Conservation (phyloP, 257 asterid species). For the Nicotiana noctiflora region DNA sequence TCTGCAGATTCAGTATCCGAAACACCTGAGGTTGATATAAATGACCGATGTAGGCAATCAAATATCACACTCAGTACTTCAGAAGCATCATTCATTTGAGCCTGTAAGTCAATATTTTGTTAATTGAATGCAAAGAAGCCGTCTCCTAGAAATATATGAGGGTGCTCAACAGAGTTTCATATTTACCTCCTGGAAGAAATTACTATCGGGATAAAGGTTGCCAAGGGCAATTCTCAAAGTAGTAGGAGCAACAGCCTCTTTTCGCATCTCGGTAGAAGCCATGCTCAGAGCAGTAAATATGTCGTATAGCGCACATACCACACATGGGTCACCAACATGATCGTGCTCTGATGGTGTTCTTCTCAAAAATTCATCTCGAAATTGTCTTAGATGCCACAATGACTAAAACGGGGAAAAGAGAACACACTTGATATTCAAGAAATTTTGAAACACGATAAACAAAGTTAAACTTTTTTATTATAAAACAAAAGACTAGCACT, state of each 20-base stretch:
- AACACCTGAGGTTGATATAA: constrained; percentile 34
- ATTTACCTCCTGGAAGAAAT: constrained; percentile 89
- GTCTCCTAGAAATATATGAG: not conserved
- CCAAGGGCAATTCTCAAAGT: constrained; percentile 83
- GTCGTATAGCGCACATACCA: constrained; percentile 73
- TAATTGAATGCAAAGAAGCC: not conserved
- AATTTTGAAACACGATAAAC: not conserved
- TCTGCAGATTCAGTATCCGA: constrained; percentile 54
- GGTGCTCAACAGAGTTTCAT: not conserved
- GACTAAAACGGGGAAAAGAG: constrained; percentile 36
- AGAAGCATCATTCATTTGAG: constrained; percentile 97
- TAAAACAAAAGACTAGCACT: not conserved
- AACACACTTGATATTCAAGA: constrained; percentile 13
- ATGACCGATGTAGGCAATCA: constrained; percentile 80
- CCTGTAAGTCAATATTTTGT: constrained; percentile 41
- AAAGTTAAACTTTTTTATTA: constrained; percentile 7
- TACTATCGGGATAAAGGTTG: constrained; percentile 81
- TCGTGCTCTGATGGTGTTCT: constrained; percentile 56
- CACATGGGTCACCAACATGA: constrained; percentile 97
- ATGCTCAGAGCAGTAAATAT: constrained; percentile 66
- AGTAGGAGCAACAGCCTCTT: constrained; percentile 88
- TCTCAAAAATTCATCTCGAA: constrained; percentile 73
- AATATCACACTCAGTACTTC: constrained; percentile 86
- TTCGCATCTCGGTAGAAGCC: constrained; percentile 41
- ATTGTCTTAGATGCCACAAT: constrained; percentile 79